Percentiles rank a stretch among this genome's conserved stretches.
phyloP scores from a whole-genome alignment of 1,284 basidiomycete genomes.

The Melampsora larici-populina region DNA sequence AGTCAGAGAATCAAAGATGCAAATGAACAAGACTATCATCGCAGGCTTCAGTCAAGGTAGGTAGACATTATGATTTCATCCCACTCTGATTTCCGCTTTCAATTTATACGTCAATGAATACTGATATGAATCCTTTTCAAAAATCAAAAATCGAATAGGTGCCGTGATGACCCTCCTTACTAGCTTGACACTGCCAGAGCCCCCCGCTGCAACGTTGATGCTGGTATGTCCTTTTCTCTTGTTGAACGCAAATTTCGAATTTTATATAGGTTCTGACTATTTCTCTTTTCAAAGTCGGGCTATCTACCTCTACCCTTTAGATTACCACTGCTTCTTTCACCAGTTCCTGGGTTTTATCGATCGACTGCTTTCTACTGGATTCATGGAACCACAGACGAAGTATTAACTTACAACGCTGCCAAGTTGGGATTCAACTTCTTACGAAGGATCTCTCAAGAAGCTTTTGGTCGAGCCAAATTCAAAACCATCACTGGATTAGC shows the following conservation, averaged over 20 bases:
- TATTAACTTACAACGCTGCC: constrained; percentile 15
- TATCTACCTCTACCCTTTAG: constrained; percentile 28
- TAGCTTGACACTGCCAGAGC: neutral
- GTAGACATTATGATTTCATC: neutral
- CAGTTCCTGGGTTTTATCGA: neutral
- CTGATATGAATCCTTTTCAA: neutral
- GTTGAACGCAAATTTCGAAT: neutral
- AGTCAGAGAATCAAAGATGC: too few relatives aligned
- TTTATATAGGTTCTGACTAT: neutral
- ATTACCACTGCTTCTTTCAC: neutral
- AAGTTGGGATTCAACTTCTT: too few relatives aligned
- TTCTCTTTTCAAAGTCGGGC: neutral
- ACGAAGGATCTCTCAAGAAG: too few relatives aligned
- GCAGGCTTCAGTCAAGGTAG: constrained; percentile 25
- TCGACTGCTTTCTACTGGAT: constrained; percentile 23
- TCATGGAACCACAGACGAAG: constrained; percentile 18
- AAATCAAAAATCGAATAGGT: neutral
- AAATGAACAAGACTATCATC: constrained; percentile 26
- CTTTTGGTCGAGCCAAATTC: too few relatives aligned
- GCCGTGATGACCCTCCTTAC: constrained; percentile 11
- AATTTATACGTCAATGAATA: neutral
- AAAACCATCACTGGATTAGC: too few relatives aligned
- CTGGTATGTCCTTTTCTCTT: constrained; percentile 3
- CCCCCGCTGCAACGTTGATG: constrained; percentile 5
- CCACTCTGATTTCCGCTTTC: neutral